phyloP scores from a whole-genome alignment of 495 filamentous ascomycete genomes.

The Daldinia decipiens region DNA sequence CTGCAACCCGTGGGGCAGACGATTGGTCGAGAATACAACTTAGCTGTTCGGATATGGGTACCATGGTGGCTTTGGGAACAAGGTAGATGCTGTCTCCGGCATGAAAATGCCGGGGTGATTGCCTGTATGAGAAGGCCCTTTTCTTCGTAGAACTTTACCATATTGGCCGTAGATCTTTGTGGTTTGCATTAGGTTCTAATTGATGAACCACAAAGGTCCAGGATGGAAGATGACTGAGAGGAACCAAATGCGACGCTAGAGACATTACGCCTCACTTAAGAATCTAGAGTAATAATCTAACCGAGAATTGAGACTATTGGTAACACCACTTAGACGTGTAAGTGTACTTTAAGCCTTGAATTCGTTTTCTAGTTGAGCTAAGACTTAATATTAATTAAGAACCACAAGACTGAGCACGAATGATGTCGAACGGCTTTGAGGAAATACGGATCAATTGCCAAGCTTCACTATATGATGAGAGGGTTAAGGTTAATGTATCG shows the following conservation, averaged over 20 bases:
- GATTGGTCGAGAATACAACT: slow-evolving; percentile 37
- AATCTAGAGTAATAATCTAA: background rate
- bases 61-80: slow-evolving; percentile 10
- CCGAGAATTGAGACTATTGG: background rate
- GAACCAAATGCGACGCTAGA: slow-evolving; percentile 1
- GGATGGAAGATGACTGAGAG: background rate
- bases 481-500: background rate
- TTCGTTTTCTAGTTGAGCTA: background rate
- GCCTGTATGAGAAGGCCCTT: slow-evolving; percentile 32
- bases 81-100: slow-evolving; percentile 20
- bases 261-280: slow-evolving; percentile 6
- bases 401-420: background rate
- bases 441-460: too few species aligned
- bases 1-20: slow-evolving; percentile 34
- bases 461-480: too few species aligned
- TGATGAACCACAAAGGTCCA: background rate
- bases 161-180: background rate
- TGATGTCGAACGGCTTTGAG: too few species aligned
- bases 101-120: slow-evolving; percentile 18
- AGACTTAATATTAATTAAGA: background rate
- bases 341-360: background rate
- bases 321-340: background rate
- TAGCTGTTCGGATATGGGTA: background rate
- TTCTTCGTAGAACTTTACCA: background rate
- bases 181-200: slow-evolving; percentile 5